Percentiles rank a stretch among this genome's conserved stretches.
Conservation (phyloP, 495 filamentous ascomycete species). For the Hyphodiscus hymeniophilus region DNA sequence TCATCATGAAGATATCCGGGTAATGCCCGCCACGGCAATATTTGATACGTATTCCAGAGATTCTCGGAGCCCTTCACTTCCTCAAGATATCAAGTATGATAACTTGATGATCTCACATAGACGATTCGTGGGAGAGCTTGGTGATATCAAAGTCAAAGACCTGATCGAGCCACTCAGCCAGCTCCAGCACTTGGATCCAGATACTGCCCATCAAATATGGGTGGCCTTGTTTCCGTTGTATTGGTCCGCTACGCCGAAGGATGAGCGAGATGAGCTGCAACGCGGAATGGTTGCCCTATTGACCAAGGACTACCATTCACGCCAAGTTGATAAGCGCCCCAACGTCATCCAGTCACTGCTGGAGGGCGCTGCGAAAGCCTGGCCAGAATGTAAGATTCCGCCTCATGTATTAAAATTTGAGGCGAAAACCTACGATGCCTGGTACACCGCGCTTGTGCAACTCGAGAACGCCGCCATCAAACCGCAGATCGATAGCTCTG, state of each 20-base stretch:
- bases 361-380: conserved; percentile 71
- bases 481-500: conserved; percentile 73
- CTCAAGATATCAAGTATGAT: conserved; percentile 76
- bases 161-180: conserved; percentile 87
- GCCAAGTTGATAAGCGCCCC: conserved; percentile 86
- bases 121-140: conserved; percentile 74
- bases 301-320: conserved; percentile 89
- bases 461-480: conserved; percentile 78
- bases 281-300: conserved; percentile 78
- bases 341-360: conserved; percentile 91
- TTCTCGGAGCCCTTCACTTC: conserved; percentile 56
- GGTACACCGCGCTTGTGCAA: conserved; percentile 82
- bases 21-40: conserved; percentile 59
- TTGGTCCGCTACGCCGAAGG: conserved; percentile 80
- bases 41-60: conserved; percentile 67
- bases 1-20: conserved; percentile 73
- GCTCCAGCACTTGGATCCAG: conserved; percentile 80
- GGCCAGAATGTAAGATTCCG: conserved; percentile 82
- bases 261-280: conserved; percentile 86
- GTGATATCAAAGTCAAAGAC: conserved; percentile 77
- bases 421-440: conserved; percentile 84
- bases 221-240: conserved; percentile 82
- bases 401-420: conserved; percentile 93
- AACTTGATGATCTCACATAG: conserved; percentile 66
- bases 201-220: conserved; percentile 81